A percentile compares a stretch with the other conserved stretches of the same genome.
Evolutionary conservation across 305 asterid genomes (phyloP).

Genomic region (Fraxinus xanthoxyloides): DNA sequence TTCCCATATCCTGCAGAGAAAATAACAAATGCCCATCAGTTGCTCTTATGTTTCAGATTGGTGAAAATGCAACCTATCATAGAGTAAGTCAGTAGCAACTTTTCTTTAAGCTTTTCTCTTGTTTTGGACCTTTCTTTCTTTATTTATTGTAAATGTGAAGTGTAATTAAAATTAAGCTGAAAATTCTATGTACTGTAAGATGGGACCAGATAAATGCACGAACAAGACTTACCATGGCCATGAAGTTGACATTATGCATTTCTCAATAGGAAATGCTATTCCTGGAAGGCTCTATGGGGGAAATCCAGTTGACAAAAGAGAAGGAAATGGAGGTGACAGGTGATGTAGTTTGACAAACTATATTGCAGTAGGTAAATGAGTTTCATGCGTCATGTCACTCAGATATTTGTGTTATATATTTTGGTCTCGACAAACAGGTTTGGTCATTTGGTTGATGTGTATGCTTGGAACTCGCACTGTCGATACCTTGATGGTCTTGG

Average conservation of each 20-base stretch:
- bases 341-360: conserved; percentile 19
- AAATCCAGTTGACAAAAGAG: conserved; percentile 48
- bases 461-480: conserved; percentile 70
- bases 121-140: neutral
- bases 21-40: conserved; percentile 50
- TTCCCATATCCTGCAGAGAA: conserved; percentile 38
- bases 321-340: conserved; percentile 68
- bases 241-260: conserved; percentile 73
- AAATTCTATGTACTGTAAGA: conserved; percentile 32
- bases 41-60: conserved; percentile 64
- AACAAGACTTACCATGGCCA: conserved; percentile 62
- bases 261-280: conserved; percentile 62
- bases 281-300: conserved; percentile 68
- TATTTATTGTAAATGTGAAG: neutral
- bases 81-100: conserved; percentile 40
- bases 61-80: conserved; percentile 62
- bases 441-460: conserved; percentile 60
- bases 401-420: conserved; percentile 11
- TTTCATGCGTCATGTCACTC: neutral
- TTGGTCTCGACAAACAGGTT: conserved; percentile 37
- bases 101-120: neutral
- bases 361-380: neutral
- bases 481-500: conserved; percentile 52
- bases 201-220: conserved; percentile 63
- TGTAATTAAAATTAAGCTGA: conserved; percentile 14